Base-by-base conservation (phyloP, 2,329 filamentous ascomycete species). In the Apiospora aurea region DNA sequence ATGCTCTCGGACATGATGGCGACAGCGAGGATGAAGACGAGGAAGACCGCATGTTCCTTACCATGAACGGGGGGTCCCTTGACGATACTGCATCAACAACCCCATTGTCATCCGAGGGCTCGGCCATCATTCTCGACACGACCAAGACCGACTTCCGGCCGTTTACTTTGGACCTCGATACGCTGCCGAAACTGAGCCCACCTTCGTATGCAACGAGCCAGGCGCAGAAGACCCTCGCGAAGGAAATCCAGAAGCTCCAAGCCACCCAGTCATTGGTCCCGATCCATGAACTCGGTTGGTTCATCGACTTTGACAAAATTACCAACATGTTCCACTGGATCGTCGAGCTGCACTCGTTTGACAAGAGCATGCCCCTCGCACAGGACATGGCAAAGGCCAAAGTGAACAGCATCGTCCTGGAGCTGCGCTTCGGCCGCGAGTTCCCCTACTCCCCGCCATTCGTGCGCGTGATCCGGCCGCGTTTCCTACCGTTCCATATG, bases 251-350 rank as follows among this genome's bases (percentile, higher is more conserved):
- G 70, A 85, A 86, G 11, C 83, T 95, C 0, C 82, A 93, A 46
- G 88, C 89, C 72, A 81, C 91, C 1, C 95, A 97, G 79, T 80
- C 87, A 0, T 83, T 80, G 14, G 89, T 87, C 0, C 87, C 90
- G 0, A 79, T 89, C 1, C 87, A 91, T 72, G 88, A 92, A 72
- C 87, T 97, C 0, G 95, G 95, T 21, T 97, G 95, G 94, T 94
- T 94, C 78, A 91, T 97, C 71, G 89, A 97, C 77, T 86, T 87
- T 67, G 82, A 85, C 7, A 87, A 89, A 69, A 84, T 95, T 49
- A 87, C 84, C 29, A 97, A 95, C 77, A 86, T 95, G 74, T 97
- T 96, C 78, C 94, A 97, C 78, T 97, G 95, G 95, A 94, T 97
- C 72, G 91, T 97, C 7, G 93, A 97, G 80, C 84, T 98, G 1